phyloP scores from a whole-genome alignment of 768 basidiomycete genomes.

The Russula brevipes region DNA sequence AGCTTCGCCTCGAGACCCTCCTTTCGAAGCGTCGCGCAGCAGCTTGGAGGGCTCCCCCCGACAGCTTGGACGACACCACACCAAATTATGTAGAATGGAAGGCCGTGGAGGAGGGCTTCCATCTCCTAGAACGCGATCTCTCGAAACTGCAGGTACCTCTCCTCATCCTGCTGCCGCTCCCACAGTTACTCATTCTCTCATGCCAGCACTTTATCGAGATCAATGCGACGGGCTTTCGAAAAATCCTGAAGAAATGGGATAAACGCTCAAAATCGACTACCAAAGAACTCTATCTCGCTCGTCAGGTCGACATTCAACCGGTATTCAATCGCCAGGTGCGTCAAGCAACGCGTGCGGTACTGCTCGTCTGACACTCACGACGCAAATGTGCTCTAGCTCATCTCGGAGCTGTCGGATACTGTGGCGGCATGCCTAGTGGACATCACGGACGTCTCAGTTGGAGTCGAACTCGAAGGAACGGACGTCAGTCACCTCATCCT shows the following conservation, averaged over 20 bases:
- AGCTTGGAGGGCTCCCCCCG: slow-evolving; percentile 64
- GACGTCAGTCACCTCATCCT: slow-evolving; percentile 67
- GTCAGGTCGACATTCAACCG: slow-evolving; percentile 98
- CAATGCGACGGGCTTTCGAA: slow-evolving; percentile 94
- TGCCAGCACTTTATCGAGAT: slow-evolving; percentile 91
- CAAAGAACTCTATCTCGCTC: slow-evolving; percentile 92
- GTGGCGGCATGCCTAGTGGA: slow-evolving; percentile 80
- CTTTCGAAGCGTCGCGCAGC: slow-evolving; percentile 89
- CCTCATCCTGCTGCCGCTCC: slow-evolving; percentile 9
- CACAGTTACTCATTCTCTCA: slow-evolving; percentile 18
- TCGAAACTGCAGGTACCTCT: slow-evolving; percentile 81
- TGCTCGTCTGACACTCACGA: background rate
- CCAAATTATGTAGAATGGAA: slow-evolving; percentile 83
- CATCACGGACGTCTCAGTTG: slow-evolving; percentile 68
- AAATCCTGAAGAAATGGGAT: slow-evolving; percentile 98
- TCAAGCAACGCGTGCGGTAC: slow-evolving; percentile 12
- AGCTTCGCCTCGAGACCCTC: slow-evolving; percentile 85
- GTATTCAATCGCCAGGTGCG: slow-evolving; percentile 91
- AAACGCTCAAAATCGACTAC: slow-evolving; percentile 91
- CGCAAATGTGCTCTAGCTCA: slow-evolving; percentile 50
- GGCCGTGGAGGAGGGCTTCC: slow-evolving; percentile 94
- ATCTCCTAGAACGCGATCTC: slow-evolving; percentile 88
- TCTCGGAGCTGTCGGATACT: slow-evolving; percentile 91
- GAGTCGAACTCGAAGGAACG: slow-evolving; percentile 72
- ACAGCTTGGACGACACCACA: slow-evolving; percentile 54